Evolutionary conservation across 192 early-diverging fungal genomes (phyloP), one percentile per base, ranked within the genome.

Genomic region (Kickxella alabastrina): DNA sequence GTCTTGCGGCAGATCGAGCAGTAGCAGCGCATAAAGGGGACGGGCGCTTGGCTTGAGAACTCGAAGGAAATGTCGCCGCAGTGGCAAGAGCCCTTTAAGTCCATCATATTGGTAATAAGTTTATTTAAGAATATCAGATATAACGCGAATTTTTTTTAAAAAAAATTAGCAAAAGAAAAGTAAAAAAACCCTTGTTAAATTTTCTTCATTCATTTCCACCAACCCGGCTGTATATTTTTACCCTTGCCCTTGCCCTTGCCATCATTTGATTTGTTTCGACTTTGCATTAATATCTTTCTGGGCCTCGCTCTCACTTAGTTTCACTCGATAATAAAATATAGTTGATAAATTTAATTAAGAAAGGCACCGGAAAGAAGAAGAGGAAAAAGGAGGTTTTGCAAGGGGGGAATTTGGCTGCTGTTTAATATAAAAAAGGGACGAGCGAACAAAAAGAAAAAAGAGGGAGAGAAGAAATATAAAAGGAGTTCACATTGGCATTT

Each of bases 1-100:
- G 75, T 71, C 59, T 83, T 83, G 57, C 83, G 82, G 53, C 83
- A 85, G 44, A 85, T 85, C 12, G 79, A 78, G 59, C 83, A 85
- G 40, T 73, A 80, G 56, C 83, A 85, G 6, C 59, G 64, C 72
- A 77, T 75, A 44, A 74, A 82, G 3, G 83, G 83, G 4, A 77
- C 77, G 0, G 82, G 77, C 18, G 80, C 76, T 17, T 68, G 28
- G 39, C 70, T 76, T 2, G 51, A 54, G 12, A 81, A 77, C 49
- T 55, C 74, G 43, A 83, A 85, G 24, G 54, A 51, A 6, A 81
- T 65, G 24, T 72, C 77, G 34, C 69, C 82, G 49, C 83, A 85
- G 52, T 85, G 82, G 52, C 83, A 85, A 12, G 82, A 82, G 9
- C 82, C 83, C 45, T 78, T 40, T 21, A 85, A 56, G 27, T 80